Evolutionary conservation across 345 rosid genomes (phyloP), one percentile per base, ranked within the genome.

Genomic region (Moricandia arvensis): DNA sequence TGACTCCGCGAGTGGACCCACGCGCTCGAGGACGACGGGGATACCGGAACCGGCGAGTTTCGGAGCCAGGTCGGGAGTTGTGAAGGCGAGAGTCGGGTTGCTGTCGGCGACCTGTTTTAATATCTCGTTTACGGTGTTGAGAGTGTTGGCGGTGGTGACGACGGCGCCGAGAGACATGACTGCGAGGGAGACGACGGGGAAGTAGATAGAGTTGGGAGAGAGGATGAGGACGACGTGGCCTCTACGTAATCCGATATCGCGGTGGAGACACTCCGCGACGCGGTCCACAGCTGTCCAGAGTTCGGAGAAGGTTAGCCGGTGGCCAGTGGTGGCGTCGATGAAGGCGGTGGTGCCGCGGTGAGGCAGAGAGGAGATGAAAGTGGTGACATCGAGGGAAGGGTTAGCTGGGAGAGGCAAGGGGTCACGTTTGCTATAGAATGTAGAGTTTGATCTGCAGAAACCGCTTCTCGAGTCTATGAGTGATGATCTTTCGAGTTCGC

Each of bases 151-250:
- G 69, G 97, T 89, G 78, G 93, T 93, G 80, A 93, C 82, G 61
- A 93, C 68, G 65, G 97, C 96, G 45, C 97, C 97, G 31, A 93
- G 83, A 5, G 96, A 91, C 91, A 93, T 82, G 37, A 91, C 91
- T 71, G 97, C 75, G 79, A 88, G 93, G 74, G 91, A 87, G 45
- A 91, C 84, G 69, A 91, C 33, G 15, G 98, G 93, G 75, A 91
- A 75, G 85, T 73, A 85, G 70, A 88, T 76, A 47, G 98, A 93
- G 75, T 91, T 93, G 0, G 98, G 91, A 6, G 98, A 85, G 71
- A 93, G 92, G 66, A 91, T 80, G 68, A 91, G 86, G 76, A 91
- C 57, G 63, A 91, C 93, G 75, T 89, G 71, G 24, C 96, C 96
- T 75, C 76, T 91, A 18, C 87, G 82, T 68, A 91, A 62, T 7